A percentile compares a stretch with the other conserved stretches of the same genome.
Conservation (phyloP, 2,329 filamentous ascomycete species). For the Penicillium capsulatum region DNA sequence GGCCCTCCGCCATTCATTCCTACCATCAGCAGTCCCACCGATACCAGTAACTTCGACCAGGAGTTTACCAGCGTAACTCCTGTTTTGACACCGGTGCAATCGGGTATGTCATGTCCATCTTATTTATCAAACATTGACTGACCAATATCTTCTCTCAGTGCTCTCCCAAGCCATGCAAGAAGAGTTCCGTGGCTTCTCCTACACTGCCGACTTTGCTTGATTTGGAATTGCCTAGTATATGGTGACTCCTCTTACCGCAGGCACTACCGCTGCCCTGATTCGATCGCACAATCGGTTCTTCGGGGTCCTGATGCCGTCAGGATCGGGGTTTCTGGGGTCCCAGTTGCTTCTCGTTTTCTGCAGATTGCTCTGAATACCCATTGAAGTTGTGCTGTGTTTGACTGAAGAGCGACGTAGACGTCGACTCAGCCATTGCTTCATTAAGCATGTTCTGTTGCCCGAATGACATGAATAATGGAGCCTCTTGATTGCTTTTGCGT, state of each 20-base stretch:
- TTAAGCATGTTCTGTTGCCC: slow-evolving; percentile 15
- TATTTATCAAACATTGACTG: slow-evolving; percentile 12
- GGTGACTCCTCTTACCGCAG: slow-evolving; percentile 13
- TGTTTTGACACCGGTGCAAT: slow-evolving; percentile 93
- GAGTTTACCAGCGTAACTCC: slow-evolving; percentile 98
- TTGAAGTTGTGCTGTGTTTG: slow-evolving; percentile 17
- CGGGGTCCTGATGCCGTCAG: slow-evolving; percentile 9
- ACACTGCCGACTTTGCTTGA: slow-evolving; percentile 84
- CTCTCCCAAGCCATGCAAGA: slow-evolving; percentile 98
- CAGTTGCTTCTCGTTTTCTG: slow-evolving; percentile 13
- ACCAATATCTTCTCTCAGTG: slow-evolving; percentile 52
- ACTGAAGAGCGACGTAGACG: slow-evolving; percentile 17
- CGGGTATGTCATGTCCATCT: slow-evolving; percentile 60
- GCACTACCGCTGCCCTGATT: slow-evolving; percentile 6
- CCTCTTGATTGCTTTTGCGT: slow-evolving; percentile 14
- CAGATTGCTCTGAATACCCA: slow-evolving; percentile 25
- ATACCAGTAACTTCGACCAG: slow-evolving; percentile 99
- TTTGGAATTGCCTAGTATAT: slow-evolving; percentile 9
- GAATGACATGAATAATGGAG: slow-evolving; percentile 22
- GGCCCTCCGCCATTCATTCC: slow-evolving; percentile 86
- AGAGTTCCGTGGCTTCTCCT: slow-evolving; percentile 98
- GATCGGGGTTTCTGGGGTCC: slow-evolving; percentile 8
- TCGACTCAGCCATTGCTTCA: slow-evolving; percentile 10
- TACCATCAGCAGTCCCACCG: slow-evolving; percentile 82
- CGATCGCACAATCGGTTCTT: slow-evolving; percentile 3